Evolutionary conservation across 257 asterid genomes (phyloP), one percentile per base, ranked within the genome.

Genomic region (Haberlea rhodopensis): DNA sequence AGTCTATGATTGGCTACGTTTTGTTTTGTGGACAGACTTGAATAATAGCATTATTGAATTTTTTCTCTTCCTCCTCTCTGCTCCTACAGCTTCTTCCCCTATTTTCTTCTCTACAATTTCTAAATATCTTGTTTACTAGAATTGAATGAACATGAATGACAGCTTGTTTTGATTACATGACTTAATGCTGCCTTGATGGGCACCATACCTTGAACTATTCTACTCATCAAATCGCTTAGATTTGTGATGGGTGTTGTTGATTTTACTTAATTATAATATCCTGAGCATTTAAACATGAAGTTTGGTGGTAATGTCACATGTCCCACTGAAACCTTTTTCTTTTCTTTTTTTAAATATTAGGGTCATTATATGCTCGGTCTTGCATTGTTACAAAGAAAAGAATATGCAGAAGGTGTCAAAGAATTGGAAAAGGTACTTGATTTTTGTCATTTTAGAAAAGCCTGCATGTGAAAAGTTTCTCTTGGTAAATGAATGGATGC

Each of bases 291-390:
- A 37, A 37, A 37, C 5, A 37, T 8, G 16, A 37, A 10, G n/a
- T 37, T 3, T 2, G 46, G 46, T 32, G 46, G 11, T 37, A 37
- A 37, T 20, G 20, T 43, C 20, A 59, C 27, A 45, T 34, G 48
- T 51, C 19, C 46, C 18, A 54, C 66, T 66, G 67, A 73, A 43
- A 34, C 26, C 60, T 53, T 34, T 63, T 52, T 48, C 21, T 64
- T 64, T 26, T 31, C 53, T 48, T 25, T 64, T 64, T 26, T 31
- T n/a, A 55, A 53, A 67, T 74, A 66, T 22, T 84, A 87, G 91
- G 95, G 74, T 3, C 90, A 81, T 73, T 81, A 84, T 62, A 81
- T 84, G 87, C 88, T 86, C 25, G 90, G 95, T 53, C 95, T 81
- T 26, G 95, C 88, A 6, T 68, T 86, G 74, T 83, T 84, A 29